Base-by-base conservation (phyloP, 805 yeast species). In the Cyberlindnera amylophila region DNA sequence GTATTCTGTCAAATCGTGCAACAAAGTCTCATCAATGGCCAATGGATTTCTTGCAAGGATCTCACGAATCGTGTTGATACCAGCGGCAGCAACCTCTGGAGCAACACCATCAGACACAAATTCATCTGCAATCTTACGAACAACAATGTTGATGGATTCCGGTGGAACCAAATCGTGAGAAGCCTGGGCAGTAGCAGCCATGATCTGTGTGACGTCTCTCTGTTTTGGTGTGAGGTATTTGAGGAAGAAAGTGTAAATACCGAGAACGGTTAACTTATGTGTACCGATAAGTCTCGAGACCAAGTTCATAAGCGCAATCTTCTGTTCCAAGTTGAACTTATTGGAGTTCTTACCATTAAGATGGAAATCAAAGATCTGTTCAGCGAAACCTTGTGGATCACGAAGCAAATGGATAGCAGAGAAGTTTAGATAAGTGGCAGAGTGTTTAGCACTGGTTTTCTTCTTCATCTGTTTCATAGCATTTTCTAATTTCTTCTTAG, bases 381-480 rank as follows among this genome's bases (percentile, higher is more conserved):
- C 99, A 7, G 98, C 96, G 66, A 93, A 93, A 4, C 96, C 96
- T 63, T 93, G 99, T 9, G 99, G 99, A 61, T 93, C 99, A 62
- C 97, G 79, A 41, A 93, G 72, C 44, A 93, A 67, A 64, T 93
- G 99, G 41, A 93, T 82, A 27, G 99, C 99, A 39, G 95, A 83
- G 67, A 93, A 93, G 61, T 93, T 93, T 55, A 93, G 73, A 53
- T 79, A 89, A 0, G 86, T 77, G 10, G 82, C 75, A 13, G 79
- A 72, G 43, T 74, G 72, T 46, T 73, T 79, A 24, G 79, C 69
- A 34, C 70, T 70, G 36, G 70, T 72, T 64, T 83, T 82, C 67
- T 82, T 83, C 63, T 84, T 82, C 44, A 82, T 62, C 5, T 75
- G 59, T 58, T 84, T 82, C 34, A 83, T 71, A 2, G 96, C 96